Conservation (phyloP, 345 rosid species). For the Brassica carinata region DNA sequence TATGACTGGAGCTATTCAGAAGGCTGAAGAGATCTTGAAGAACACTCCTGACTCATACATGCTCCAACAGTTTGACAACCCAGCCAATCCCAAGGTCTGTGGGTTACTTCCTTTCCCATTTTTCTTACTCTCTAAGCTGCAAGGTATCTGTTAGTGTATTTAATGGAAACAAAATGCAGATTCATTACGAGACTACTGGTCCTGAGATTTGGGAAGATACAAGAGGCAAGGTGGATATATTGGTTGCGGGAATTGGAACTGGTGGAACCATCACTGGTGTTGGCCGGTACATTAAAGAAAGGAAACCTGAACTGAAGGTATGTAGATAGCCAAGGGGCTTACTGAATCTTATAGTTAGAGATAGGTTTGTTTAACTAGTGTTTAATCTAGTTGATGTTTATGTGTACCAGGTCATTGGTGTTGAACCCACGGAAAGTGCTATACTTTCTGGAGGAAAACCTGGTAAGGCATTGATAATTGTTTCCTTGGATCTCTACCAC, state of each 20-base stretch:
- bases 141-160: conserved; percentile 19
- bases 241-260: conserved; percentile 84
- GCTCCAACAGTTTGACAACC: conserved; percentile 88
- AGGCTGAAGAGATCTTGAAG: conserved; percentile 72
- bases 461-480: conserved; percentile 54
- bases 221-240: conserved; percentile 76
- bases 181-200: conserved; percentile 87
- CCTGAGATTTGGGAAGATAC: conserved; percentile 78
- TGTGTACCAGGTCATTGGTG: conserved; percentile 69
- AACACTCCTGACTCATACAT: conserved; percentile 73
- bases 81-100: conserved; percentile 81
- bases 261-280: conserved; percentile 88
- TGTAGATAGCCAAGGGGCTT: not conserved
- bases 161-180: conserved; percentile 44
- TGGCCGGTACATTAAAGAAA: conserved; percentile 74
- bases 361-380: not conserved
- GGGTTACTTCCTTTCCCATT: not conserved
- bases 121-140: not conserved
- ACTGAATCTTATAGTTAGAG: too few species aligned
- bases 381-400: conserved; percentile 22
- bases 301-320: conserved; percentile 43
- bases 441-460: conserved; percentile 88
- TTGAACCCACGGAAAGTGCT: conserved; percentile 85
- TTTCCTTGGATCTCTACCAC: conserved; percentile 7
- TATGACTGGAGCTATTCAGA: conserved; percentile 72